Percentiles rank a stretch among this genome's conserved stretches.
Conservation (phyloP, 129 eudicot species). For the Helianthus tuberosus region DNA sequence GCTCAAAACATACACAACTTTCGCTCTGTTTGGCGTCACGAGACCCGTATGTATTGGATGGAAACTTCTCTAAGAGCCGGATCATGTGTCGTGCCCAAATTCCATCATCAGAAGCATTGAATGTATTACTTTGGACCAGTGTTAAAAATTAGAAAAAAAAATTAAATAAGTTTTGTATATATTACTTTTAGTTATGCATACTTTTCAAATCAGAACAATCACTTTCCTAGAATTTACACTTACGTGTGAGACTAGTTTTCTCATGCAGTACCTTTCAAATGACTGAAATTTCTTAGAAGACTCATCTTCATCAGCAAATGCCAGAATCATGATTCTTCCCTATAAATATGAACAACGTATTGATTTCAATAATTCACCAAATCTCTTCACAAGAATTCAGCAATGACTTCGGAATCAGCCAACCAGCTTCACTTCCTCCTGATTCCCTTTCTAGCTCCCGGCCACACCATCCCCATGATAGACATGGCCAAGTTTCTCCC, state of each 20-base stretch:
- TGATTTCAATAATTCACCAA: background rate
- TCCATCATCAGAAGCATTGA: no score
- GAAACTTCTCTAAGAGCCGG: no score
- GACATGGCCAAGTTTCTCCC: slow-evolving; percentile 53
- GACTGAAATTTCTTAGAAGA: slow-evolving; percentile 12
- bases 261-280: slow-evolving; percentile 6
- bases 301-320: background rate
- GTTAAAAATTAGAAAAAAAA: no score
- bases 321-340: background rate
- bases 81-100: no score
- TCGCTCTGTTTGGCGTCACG: no score
- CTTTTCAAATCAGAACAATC: background rate
- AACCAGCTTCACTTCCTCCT: slow-evolving; percentile 50
- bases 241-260: slow-evolving; percentile 4
- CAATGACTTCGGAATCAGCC: slow-evolving; percentile 19
- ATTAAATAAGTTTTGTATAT: no score
- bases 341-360: background rate
- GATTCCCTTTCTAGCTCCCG: slow-evolving; percentile 51
- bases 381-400: background rate
- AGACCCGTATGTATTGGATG: no score
- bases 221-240: slow-evolving; percentile 2
- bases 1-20: no score
- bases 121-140: no score
- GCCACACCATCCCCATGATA: slow-evolving; percentile 59
- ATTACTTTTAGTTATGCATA: no score